phyloP scores from a whole-genome alignment of 129 eudicot genomes.

The Ambrosia artemisiifolia region DNA sequence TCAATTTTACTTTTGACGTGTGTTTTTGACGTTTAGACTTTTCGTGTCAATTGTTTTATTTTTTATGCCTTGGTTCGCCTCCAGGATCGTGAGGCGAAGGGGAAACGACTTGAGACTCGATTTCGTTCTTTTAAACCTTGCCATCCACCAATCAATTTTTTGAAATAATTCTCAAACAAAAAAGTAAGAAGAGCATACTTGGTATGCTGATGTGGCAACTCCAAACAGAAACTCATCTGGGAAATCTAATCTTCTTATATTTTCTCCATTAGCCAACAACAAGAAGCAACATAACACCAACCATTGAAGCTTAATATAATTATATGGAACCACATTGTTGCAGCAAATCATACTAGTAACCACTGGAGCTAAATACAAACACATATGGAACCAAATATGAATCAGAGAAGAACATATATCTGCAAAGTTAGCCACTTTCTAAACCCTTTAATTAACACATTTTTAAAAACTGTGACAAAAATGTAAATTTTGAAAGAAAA shows the following conservation, averaged over 20 bases:
- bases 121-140: no score
- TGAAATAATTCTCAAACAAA: not conserved
- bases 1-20: no score
- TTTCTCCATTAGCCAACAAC: constrained; percentile 13
- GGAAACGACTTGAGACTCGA: no score
- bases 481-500: not conserved
- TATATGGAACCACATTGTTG: not conserved
- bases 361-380: no score
- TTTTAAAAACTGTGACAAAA: not conserved
- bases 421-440: not conserved
- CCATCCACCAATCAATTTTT: no score
- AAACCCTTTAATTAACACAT: no score
- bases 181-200: constrained; percentile 29
- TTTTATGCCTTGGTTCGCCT: no score
- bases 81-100: no score
- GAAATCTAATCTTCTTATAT: constrained; percentile 47
- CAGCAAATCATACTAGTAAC: not conserved
- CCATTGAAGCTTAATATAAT: constrained; percentile 4
- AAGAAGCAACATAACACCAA: constrained; percentile 12
- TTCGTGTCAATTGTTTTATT: no score
- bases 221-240: constrained; percentile 68
- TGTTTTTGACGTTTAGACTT: no score
- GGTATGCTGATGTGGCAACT: constrained; percentile 63
- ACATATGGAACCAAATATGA: no score
- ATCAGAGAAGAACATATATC: not conserved